Evolutionary conservation across 345 rosid species (phyloP).

Genomic region (Eucalyptus pauciflora): DNA sequence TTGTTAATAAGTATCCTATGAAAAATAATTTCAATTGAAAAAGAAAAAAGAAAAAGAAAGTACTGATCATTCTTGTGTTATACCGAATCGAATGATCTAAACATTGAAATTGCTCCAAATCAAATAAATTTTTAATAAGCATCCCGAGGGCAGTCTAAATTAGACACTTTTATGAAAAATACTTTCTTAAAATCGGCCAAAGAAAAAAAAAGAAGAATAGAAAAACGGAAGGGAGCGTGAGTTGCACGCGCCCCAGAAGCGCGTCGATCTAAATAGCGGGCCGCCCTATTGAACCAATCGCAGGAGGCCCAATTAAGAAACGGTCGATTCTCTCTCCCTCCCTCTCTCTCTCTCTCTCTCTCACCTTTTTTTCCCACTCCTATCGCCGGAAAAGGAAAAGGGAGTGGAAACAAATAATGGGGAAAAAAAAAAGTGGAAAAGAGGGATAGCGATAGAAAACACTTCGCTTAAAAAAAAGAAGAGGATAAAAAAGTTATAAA

Average conservation of each 20-base stretch:
- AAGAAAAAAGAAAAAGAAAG: no score
- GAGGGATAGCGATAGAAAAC: neutral
- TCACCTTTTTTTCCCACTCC: neutral
- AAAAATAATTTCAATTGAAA: neutral
- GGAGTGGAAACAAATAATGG: neutral
- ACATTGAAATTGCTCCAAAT: neutral
- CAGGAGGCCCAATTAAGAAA: neutral
- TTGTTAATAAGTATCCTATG: neutral
- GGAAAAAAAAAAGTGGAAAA: neutral
- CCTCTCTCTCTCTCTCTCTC: neutral
- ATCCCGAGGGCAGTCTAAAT: neutral
- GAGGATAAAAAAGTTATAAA: neutral
- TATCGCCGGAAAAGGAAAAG: neutral
- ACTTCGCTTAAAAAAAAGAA: neutral
- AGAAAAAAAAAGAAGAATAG: neutral
- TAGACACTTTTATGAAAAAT: neutral
- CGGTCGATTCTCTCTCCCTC: neutral
- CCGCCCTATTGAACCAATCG: neutral
- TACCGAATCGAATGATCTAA: neutral
- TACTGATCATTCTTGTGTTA: neutral
- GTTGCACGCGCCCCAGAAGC: neutral
- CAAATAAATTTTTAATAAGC: neutral
- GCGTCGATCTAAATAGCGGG: neutral
- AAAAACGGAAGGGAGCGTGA: neutral
- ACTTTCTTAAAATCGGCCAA: neutral